A percentile compares a stretch with the other conserved stretches of the same genome.
phyloP scores from a whole-genome alignment of 768 basidiomycete species.

The Mycena galopus region DNA sequence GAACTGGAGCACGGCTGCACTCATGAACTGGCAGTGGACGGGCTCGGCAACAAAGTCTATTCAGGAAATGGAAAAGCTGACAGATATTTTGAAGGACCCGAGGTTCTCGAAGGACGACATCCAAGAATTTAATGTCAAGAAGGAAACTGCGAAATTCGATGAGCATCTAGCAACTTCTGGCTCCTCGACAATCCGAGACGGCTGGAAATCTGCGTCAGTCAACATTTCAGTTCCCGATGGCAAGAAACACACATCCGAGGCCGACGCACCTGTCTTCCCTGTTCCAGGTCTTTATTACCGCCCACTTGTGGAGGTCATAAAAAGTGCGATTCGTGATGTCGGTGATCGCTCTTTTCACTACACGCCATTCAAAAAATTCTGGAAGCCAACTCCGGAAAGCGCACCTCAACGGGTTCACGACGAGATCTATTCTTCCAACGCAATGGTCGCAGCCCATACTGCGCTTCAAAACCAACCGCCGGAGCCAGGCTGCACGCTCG shows the following conservation, averaged over 20 bases:
- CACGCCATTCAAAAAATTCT: too few species aligned
- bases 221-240: constrained; percentile 11
- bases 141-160: not conserved
- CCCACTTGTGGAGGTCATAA: too few species aligned
- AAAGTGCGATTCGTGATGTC: too few species aligned
- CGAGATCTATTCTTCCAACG: constrained; percentile 14
- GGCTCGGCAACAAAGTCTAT: too few species aligned
- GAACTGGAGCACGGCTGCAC: too few species aligned
- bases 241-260: constrained; percentile 3
- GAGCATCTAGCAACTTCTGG: not conserved
- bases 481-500: too few species aligned
- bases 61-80: too few species aligned
- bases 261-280: not conserved
- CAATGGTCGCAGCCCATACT: constrained; percentile 10
- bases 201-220: constrained; percentile 2
- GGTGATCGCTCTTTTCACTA: too few species aligned
- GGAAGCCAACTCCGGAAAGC: too few species aligned
- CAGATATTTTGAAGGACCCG: too few species aligned
- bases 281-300: too few species aligned
- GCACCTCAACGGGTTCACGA: constrained; percentile 12
- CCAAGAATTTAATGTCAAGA: not conserved
- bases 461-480: not conserved
- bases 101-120: not conserved
- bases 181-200: not conserved
- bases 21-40: too few species aligned